Evolutionary conservation across 73 alveolate species (phyloP).

Genomic region (Blepharisma japonicum): DNA sequence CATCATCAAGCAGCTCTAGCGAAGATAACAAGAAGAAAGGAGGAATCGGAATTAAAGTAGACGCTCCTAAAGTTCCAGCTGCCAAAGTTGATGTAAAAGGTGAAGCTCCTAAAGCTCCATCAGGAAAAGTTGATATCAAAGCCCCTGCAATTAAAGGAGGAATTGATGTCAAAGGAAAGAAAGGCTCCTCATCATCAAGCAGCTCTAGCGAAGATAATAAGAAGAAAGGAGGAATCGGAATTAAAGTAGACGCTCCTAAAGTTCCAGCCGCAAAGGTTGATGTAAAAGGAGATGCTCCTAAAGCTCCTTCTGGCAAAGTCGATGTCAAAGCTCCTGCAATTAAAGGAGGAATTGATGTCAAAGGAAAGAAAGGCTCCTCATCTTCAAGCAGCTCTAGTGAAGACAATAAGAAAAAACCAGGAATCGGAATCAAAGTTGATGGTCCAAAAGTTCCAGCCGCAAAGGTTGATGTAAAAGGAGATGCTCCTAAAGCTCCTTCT

Average conservation of each 20-base stretch:
- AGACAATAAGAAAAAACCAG: background rate
- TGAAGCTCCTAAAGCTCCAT: background rate
- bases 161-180: background rate
- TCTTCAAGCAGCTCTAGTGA: background rate
- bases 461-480: background rate
- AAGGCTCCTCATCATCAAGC: background rate
- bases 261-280: background rate
- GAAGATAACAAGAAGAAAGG: background rate
- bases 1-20: background rate
- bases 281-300: background rate
- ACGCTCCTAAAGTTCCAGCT: background rate
- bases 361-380: background rate
- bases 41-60: background rate
- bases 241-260: background rate
- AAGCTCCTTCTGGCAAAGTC: background rate
- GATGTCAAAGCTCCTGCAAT: background rate
- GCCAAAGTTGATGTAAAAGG: background rate
- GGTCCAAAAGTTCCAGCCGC: slow-evolving; percentile 9
- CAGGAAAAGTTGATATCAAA: slow-evolving; percentile 16
- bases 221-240: background rate
- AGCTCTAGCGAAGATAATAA: background rate
- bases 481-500: background rate
- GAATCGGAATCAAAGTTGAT: background rate
- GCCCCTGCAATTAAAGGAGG: background rate
- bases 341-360: background rate